Evolutionary conservation across 148 eudicot genomes (phyloP), one percentile per base, ranked within the genome.

Genomic region (Persicaria maculosa): DNA sequence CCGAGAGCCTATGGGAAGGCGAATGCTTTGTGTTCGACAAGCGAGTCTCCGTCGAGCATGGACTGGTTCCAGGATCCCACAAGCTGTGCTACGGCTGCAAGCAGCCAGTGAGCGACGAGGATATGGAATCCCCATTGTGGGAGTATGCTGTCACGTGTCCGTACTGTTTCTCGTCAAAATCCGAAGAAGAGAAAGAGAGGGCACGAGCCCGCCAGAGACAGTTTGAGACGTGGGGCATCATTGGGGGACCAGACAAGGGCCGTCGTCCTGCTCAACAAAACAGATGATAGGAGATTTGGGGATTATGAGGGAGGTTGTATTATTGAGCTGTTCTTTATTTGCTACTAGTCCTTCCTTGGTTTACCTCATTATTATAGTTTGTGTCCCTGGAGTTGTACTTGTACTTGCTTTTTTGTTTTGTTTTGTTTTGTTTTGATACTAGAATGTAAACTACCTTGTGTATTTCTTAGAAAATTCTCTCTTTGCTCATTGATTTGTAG

Each of bases 21-120:
- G 98, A 95, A 77, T 95, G 98, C 83, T 95, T 95, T 82, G 98
- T 95, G 58, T 95, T 95, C 77, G 98, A 95, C 81, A 95, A 95
- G 77, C 90, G 97, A 46, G 97, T 95, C 45, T 95, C 98, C 0
- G 97, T 95, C 14, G 92, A 95, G 62, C 98, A 95, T 31, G 98
- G 98, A 47, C 76, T 95, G 79, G 93, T 77, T 15, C 96, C 81
- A 53, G 98, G 98, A 57, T 87, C 93, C 25, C 85, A 88, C 85
- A 88, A 95, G 84, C 91, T 95, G 36, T 95, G 98, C 80, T 95
- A 95, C 50, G 98, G 98, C 71, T 95, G 98, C 88, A 95, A 95
- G 83, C 86, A 95, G 84, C 98, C 98, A 0, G 92, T 95, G 72
- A 92, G 96, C 25, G 96, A 95, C 85, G 93, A 89, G n/a, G 98